Evolutionary conservation across 768 basidiomycete genomes (phyloP).

Genomic region (Lactifluus volemus): DNA sequence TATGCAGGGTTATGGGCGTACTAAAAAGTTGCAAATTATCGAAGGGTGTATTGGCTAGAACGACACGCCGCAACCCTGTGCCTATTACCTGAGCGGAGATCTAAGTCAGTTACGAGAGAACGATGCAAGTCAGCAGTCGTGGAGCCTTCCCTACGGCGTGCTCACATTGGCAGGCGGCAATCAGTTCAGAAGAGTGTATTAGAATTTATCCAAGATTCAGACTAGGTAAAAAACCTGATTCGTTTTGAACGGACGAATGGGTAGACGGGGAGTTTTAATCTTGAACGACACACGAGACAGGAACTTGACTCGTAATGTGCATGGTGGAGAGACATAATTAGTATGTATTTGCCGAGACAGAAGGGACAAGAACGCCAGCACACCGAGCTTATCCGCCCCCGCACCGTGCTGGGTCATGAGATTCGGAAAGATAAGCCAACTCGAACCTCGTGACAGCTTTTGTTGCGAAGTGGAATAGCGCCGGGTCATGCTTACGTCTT

Average conservation of each 20-base stretch:
- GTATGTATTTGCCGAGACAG: neutral
- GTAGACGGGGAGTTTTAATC: neutral
- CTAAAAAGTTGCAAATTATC: neutral
- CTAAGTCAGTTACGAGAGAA: constrained; percentile 5
- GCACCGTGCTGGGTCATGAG: constrained; percentile 6
- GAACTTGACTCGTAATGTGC: too few relatives aligned
- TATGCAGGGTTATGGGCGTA: neutral
- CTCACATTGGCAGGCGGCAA: neutral
- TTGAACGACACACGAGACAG: neutral
- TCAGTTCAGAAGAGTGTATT: too few relatives aligned
- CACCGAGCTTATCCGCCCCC: neutral
- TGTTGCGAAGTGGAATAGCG: neutral
- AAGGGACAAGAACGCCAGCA: neutral
- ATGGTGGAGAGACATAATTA: neutral
- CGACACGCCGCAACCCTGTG: neutral
- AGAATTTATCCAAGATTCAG: neutral
- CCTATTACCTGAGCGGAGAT: constrained; percentile 8
- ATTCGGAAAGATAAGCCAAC: constrained; percentile 4
- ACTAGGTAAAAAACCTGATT: neutral
- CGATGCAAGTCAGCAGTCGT: neutral
- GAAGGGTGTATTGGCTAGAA: neutral
- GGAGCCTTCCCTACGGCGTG: neutral
- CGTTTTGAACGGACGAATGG: neutral
- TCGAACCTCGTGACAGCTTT: neutral
- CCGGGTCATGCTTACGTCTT: constrained; percentile 11